phyloP scores from a whole-genome alignment of 148 eudicot species.

The Rhododendron mucronatum region DNA sequence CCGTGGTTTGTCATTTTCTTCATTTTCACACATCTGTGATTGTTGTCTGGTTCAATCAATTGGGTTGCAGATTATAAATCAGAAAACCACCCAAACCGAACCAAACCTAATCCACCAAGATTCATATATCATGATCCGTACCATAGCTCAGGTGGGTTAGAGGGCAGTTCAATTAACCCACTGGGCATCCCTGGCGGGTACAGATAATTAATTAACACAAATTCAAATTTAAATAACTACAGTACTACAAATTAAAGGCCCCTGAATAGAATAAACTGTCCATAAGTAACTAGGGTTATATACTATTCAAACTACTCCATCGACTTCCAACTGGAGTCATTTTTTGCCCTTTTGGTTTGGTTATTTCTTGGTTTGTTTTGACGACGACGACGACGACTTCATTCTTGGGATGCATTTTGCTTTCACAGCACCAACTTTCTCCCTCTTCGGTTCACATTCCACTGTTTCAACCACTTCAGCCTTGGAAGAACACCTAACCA shows the following conservation, averaged over 20 bases:
- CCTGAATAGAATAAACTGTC: not conserved
- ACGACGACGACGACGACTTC: slow-evolving; percentile 12
- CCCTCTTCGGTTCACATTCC: slow-evolving; percentile 25
- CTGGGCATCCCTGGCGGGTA: not conserved
- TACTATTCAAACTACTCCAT: not conserved
- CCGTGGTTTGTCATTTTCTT: not conserved
- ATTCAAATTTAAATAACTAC: not conserved
- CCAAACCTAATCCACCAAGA: no score
- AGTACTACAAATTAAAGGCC: not conserved
- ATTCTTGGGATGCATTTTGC: slow-evolving; percentile 49
- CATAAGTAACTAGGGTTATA: not conserved
- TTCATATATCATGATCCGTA: no score
- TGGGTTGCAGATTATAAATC: no score
- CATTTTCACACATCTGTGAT: no score
- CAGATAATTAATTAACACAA: no score
- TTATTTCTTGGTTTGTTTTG: slow-evolving; percentile 28
- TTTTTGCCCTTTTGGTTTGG: not conserved
- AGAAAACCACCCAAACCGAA: not conserved
- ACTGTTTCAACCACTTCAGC: slow-evolving; percentile 19
- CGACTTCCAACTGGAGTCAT: not conserved
- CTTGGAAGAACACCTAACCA: slow-evolving; percentile 21
- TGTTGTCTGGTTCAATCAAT: no score
- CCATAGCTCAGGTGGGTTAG: not conserved
- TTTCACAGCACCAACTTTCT: slow-evolving; percentile 20
- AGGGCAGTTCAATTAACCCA: not conserved